Evolutionary conservation across 306 rosid species (phyloP), one percentile per base, ranked within the genome.

Genomic region (Leucaena leucocephala): DNA sequence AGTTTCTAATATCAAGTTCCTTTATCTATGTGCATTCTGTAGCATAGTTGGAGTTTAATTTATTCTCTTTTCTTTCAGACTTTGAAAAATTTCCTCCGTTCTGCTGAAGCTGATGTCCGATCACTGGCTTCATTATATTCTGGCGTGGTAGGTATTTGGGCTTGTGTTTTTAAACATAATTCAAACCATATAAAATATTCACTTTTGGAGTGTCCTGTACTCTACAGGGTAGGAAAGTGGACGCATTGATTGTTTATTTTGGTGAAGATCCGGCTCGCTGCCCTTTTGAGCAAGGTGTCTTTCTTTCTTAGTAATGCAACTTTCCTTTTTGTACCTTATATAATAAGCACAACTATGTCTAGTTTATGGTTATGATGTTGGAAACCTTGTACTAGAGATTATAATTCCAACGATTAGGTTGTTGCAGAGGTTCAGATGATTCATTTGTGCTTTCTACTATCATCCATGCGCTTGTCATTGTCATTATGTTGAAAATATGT

Each of bases 221-320:
- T 82, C 71, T 64, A 43, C 90, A 94, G 98, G 97, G 98, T 76
- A 94, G 91, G 84, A 92, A 83, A 35, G 97, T 91, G 83, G 98
- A 94, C 71, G 81, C 88, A 0, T 79, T 92, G 92, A 90, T 94
- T 82, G 85, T 94, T 85, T 94, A 94, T 80, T 94, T 94, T 78
- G 97, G 98, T 57, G 98, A 94, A 85, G 98, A 94, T 82, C 97
- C 97, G 34, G 74, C 97, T 77, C 90, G 93, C 71, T 94, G 97
- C 89, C 84, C 91, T 22, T 91, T 92, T 82, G 97, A 94, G 85
- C 98, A 94, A 90, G 97, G 98, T 94, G 66, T 67, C 74, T 58
- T 22, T 40, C 64, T 67, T 13, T 85, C 45, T 40, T 74, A 68
- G 13, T 19, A 55, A 54, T 76, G 75, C 76, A 74, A 45, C 40